These are phyloP conservation scores for Aphanomyces euteiches DNA, from an alignment of 352 stramenopile species.

Conservation along the genomic window DNA sequence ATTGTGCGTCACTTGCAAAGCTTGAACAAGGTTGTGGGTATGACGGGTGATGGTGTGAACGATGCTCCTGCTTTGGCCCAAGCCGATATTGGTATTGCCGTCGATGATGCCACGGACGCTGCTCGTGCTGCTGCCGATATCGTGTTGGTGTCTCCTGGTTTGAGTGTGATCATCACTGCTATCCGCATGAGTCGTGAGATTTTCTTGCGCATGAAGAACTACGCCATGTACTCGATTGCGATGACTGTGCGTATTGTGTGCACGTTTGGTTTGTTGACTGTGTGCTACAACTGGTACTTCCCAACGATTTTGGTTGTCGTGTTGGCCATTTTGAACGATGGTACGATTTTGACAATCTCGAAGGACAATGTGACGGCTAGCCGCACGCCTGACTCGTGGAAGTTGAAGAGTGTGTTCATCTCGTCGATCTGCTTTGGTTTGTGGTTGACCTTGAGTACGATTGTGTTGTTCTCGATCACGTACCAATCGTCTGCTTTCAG, in stretches of 20 bases:
- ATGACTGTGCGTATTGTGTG: slow-evolving; percentile 52
- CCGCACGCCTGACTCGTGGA: slow-evolving; percentile 32
- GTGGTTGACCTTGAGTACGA: slow-evolving; percentile 60
- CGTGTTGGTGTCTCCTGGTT: slow-evolving; percentile 55
- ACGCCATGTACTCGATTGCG: slow-evolving; percentile 61
- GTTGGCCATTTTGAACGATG: slow-evolving; percentile 62
- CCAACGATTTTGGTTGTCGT: slow-evolving; percentile 59
- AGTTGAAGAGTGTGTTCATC: slow-evolving; percentile 32
- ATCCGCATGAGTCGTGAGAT: slow-evolving; percentile 53
- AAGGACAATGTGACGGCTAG: slow-evolving; percentile 36
- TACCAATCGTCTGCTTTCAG: slow-evolving; percentile 45
- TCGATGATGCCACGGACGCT: slow-evolving; percentile 59
- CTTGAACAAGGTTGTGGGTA: slow-evolving; percentile 73
- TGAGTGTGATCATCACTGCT: slow-evolving; percentile 55
- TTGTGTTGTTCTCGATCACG: slow-evolving; percentile 56
- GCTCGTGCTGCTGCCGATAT: slow-evolving; percentile 65
- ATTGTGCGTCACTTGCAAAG: slow-evolving; percentile 87
- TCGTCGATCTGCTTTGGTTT: slow-evolving; percentile 45
- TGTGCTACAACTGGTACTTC: slow-evolving; percentile 49
- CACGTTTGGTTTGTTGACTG: slow-evolving; percentile 49
- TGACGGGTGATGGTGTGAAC: slow-evolving; percentile 90
- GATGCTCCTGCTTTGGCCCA: slow-evolving; percentile 86
- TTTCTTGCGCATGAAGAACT: slow-evolving; percentile 60
- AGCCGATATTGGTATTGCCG: slow-evolving; percentile 90
- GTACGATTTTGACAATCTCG: slow-evolving; percentile 39